These are phyloP conservation scores for Citrus reticulata DNA, from an alignment of 345 rosid genomes.

Conservation along the genomic window DNA sequence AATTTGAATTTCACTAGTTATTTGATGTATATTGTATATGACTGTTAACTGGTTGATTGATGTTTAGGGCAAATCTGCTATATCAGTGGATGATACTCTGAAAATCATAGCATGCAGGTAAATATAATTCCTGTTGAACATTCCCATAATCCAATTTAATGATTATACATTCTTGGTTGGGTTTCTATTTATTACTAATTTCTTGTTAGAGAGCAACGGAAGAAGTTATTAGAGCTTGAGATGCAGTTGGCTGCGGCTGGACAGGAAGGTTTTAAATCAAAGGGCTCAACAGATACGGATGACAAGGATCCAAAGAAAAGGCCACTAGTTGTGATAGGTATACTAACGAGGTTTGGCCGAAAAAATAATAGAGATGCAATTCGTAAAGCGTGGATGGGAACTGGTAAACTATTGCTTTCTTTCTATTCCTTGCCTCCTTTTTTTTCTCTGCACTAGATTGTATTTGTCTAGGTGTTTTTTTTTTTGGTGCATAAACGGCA, in stretches of 20 bases:
- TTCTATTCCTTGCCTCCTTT: neutral
- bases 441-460: neutral
- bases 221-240: constrained; percentile 67
- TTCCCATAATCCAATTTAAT: neutral
- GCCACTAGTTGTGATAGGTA: constrained; percentile 69
- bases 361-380: constrained; percentile 78
- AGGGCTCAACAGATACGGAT: constrained; percentile 25
- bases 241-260: constrained; percentile 62
- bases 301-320: constrained; percentile 42
- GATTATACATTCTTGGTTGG: neutral
- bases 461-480: too few species aligned
- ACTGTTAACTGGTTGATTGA: neutral
- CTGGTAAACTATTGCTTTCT: constrained; percentile 36
- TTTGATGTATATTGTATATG: neutral
- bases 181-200: constrained; percentile 1
- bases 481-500: too few species aligned
- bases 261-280: constrained; percentile 60
- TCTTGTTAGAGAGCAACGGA: constrained; percentile 72
- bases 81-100: constrained; percentile 86
- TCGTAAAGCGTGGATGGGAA: constrained; percentile 94
- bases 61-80: constrained; percentile 70
- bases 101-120: constrained; percentile 92
- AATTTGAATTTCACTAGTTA: neutral
- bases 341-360: constrained; percentile 67
- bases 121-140: neutral